Percentiles rank a stretch among this genome's conserved stretches.
These are phyloP conservation scores for Tetrahymena elliotti DNA, from an alignment of 73 alveolate genomes.

Conservation along the genomic window DNA sequence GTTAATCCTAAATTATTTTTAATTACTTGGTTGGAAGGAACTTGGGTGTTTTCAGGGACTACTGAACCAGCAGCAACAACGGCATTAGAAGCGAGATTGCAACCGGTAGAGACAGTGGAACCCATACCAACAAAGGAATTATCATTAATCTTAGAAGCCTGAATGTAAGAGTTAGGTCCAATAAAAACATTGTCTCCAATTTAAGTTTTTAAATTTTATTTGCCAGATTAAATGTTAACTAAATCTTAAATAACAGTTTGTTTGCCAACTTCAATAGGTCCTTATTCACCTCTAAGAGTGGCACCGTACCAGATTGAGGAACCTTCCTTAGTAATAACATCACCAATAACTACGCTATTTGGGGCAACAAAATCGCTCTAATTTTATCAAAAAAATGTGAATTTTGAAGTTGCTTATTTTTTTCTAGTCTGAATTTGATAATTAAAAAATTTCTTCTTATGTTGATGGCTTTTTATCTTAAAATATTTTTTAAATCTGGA, in stretches of 20 bases:
- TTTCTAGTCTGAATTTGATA: background rate
- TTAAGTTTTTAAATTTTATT: slow-evolving; percentile 2
- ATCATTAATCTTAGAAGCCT: slow-evolving; percentile 54
- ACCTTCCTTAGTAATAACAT: slow-evolving; percentile 42
- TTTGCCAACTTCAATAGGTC: slow-evolving; percentile 55
- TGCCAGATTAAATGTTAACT: slow-evolving; percentile 13
- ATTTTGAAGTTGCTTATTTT: background rate
- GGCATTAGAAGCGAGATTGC: slow-evolving; percentile 40
- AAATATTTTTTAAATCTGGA: too few relatives aligned
- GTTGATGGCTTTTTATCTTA: background rate
- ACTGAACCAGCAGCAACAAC: slow-evolving; percentile 80
- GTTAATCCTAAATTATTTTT: background rate
- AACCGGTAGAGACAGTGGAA: slow-evolving; percentile 53
- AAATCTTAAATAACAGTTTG: slow-evolving; percentile 51
- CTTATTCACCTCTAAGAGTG: slow-evolving; percentile 55
- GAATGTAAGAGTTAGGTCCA: slow-evolving; percentile 59
- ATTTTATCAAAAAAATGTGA: slow-evolving; percentile 15
- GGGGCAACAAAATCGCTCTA: slow-evolving; percentile 64
- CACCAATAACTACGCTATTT: slow-evolving; percentile 59
- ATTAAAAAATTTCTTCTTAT: background rate
- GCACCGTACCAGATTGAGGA: slow-evolving; percentile 70
- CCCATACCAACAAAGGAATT: slow-evolving; percentile 74
- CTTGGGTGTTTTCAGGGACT: slow-evolving; percentile 50
- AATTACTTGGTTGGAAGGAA: slow-evolving; percentile 49
- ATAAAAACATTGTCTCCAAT: slow-evolving; percentile 57